Conservation (phyloP, 2,329 filamentous ascomycete species). For the Mollisiaceae sp. region DNA sequence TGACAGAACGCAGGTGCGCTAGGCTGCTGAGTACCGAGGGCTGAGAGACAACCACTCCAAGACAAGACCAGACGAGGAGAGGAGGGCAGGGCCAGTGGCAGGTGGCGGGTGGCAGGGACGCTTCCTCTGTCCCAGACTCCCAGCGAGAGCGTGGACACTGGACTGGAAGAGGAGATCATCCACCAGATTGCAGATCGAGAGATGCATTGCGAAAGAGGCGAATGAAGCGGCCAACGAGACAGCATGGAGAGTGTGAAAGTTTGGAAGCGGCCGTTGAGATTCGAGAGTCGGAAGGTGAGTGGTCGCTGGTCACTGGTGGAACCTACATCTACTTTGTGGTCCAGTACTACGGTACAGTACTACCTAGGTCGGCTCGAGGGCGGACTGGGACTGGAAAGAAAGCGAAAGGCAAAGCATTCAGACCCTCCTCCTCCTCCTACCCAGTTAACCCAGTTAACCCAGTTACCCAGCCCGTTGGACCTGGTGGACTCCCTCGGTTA, state of each 20-base stretch:
- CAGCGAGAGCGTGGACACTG: not conserved
- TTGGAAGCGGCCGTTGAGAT: not conserved
- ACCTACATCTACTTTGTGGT: no score
- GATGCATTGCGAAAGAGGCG: not conserved
- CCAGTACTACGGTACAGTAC: no score
- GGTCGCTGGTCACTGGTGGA: no score
- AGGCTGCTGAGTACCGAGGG: conserved; percentile 10
- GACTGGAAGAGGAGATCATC: not conserved
- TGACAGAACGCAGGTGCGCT: conserved; percentile 7
- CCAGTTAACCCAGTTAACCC: no score
- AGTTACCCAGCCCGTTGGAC: no score
- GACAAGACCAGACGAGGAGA: not conserved
- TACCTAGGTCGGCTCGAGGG: no score
- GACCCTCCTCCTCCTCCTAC: not conserved
- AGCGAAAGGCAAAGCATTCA: not conserved
- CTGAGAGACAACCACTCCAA: no score
- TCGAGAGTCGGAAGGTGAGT: not conserved
- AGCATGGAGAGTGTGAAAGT: not conserved
- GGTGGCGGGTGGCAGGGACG: not conserved
- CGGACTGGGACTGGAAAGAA: no score
- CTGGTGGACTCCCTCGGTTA: not conserved
- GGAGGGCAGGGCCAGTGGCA: not conserved
- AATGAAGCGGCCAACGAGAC: not conserved
- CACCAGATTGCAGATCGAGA: not conserved
- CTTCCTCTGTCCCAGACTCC: no score